Evolutionary conservation across 2,329 filamentous ascomycete genomes (phyloP).

Genomic region (Cadophora sp.): DNA sequence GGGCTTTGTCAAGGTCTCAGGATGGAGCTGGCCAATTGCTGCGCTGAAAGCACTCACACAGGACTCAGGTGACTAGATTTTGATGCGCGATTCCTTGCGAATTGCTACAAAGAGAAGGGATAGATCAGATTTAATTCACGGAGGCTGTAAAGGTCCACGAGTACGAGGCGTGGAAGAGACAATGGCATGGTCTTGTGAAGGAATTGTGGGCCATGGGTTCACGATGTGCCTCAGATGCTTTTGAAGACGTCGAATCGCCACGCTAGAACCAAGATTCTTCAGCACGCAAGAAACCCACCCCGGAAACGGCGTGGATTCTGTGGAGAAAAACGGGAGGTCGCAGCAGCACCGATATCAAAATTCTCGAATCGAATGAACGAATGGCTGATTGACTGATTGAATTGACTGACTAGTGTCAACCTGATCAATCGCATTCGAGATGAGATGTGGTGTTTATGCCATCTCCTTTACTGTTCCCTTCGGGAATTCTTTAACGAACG

Average conservation of each 20-base stretch:
- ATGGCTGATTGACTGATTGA: not conserved
- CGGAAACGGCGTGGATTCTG: slow-evolving; percentile 15
- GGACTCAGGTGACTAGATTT: slow-evolving; percentile 43
- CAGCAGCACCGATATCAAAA: slow-evolving; percentile 15
- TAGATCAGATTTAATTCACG: slow-evolving; percentile 29
- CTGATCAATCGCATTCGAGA: slow-evolving; percentile 16
- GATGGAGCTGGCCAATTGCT: slow-evolving; percentile 33
- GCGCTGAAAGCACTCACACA: slow-evolving; percentile 39
- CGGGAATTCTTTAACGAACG: slow-evolving; percentile 5
- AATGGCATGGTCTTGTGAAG: slow-evolving; percentile 12
- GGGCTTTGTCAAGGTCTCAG: slow-evolving; percentile 28
- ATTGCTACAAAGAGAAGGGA: slow-evolving; percentile 19
- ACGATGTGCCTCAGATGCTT: slow-evolving; percentile 28
- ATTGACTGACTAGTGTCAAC: slow-evolving; percentile 1
- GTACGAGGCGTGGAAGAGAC: slow-evolving; percentile 24
- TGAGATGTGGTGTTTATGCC: slow-evolving; percentile 14
- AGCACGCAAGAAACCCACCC: slow-evolving; percentile 31
- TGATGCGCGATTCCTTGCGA: slow-evolving; percentile 41
- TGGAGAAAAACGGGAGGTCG: slow-evolving; percentile 28
- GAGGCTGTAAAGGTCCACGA: slow-evolving; percentile 31
- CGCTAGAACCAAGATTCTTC: slow-evolving; percentile 28
- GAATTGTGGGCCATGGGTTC: slow-evolving; percentile 25
- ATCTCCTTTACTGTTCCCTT: not conserved
- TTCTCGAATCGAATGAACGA: not conserved
- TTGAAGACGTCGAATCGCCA: slow-evolving; percentile 35